Evolutionary conservation across 2,329 filamentous ascomycete genomes (phyloP).

Genomic region (Trichoderma harzianum): DNA sequence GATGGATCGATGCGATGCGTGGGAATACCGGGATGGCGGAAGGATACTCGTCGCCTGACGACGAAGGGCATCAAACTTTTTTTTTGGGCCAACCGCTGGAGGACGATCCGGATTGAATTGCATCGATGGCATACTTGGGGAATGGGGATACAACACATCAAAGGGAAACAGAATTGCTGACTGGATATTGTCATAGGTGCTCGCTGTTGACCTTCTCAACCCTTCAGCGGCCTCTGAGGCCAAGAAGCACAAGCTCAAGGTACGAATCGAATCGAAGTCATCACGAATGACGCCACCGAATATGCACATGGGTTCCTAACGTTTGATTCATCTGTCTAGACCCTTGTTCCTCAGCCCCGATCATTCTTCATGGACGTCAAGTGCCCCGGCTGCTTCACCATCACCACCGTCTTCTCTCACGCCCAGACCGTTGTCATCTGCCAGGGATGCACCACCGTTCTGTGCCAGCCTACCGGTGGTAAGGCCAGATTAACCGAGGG

Average conservation of each 20-base stretch:
- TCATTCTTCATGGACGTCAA: constrained; percentile 99
- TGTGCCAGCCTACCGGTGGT: constrained; percentile 99
- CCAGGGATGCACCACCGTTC: constrained; percentile 98
- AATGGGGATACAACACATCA: not conserved
- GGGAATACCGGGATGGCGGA: constrained; percentile 25
- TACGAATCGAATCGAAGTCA: constrained; percentile 44
- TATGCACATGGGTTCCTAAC: constrained; percentile 22
- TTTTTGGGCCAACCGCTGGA: not conserved
- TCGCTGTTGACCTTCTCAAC: constrained; percentile 99
- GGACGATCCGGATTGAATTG: constrained; percentile 20
- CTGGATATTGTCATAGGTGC: constrained; percentile 66
- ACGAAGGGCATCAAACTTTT: constrained; percentile 20
- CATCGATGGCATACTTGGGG: constrained; percentile 13
- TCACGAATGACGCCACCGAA: not conserved
- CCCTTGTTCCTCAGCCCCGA: constrained; percentile 89
- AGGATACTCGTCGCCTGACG: constrained; percentile 18
- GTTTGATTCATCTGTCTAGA: constrained; percentile 47
- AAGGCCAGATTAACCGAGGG: constrained; percentile 99
- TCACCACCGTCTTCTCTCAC: constrained; percentile 99
- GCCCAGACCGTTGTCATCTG: constrained; percentile 99
- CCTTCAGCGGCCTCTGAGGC: constrained; percentile 95
- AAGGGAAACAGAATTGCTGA: constrained; percentile 43
- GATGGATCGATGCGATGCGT: constrained; percentile 22
- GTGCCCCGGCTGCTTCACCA: constrained; percentile 99
- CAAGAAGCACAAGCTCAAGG: constrained; percentile 99